phyloP scores from a whole-genome alignment of 2,329 filamentous ascomycete genomes.

The Stagonosporopsis chrysanthemi region DNA sequence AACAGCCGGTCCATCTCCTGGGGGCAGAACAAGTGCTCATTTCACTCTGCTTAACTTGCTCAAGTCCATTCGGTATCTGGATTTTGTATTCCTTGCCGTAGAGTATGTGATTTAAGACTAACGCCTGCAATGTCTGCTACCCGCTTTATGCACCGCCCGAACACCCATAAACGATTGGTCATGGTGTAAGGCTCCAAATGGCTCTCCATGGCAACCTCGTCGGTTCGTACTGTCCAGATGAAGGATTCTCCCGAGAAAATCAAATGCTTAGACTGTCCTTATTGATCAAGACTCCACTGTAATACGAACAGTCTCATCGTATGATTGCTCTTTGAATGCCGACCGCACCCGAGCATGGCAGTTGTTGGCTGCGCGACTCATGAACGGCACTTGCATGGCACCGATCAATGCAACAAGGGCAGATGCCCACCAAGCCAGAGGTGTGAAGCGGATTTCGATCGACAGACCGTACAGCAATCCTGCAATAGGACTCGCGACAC shows the following conservation, averaged over 20 bases:
- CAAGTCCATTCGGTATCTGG: neutral
- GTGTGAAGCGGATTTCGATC: slow-evolving; percentile 63
- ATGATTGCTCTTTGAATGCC: slow-evolving; percentile 25
- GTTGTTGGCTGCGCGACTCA: slow-evolving; percentile 57
- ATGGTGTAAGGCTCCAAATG: neutral
- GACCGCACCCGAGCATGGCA: slow-evolving; percentile 39
- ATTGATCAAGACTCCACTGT: slow-evolving; percentile 30
- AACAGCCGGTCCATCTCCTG: neutral
- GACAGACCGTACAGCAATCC: slow-evolving; percentile 72
- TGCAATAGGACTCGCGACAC: slow-evolving; percentile 71
- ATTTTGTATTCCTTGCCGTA: neutral
- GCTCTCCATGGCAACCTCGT: neutral
- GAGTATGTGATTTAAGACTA: neutral
- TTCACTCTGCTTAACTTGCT: neutral
- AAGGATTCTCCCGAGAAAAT: too few species aligned
- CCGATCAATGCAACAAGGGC: slow-evolving; percentile 64
- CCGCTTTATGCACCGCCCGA: neutral
- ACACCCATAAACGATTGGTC: neutral
- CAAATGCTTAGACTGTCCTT: neutral
- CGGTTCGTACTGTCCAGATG: neutral
- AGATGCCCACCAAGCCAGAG: slow-evolving; percentile 70
- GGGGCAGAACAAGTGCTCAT: neutral
- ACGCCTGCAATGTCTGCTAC: neutral
- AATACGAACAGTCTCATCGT: slow-evolving; percentile 36
- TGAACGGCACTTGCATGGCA: slow-evolving; percentile 63